Conservation (phyloP, 1,284 basidiomycete genomes). For the Mycosarcoma maydis region DNA sequence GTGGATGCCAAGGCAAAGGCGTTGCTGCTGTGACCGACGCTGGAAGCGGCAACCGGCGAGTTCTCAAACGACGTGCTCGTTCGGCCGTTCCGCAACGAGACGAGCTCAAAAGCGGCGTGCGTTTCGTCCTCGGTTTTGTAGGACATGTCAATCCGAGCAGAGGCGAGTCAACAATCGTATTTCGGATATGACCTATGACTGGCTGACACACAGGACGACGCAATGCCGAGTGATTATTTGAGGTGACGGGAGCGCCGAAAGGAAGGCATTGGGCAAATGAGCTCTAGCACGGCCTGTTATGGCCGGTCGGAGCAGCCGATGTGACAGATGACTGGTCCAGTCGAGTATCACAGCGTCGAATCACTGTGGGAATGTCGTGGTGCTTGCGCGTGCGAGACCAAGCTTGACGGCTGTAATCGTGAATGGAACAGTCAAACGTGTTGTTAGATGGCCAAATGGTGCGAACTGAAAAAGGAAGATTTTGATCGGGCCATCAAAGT, state of each 20-base stretch:
- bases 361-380: too few species aligned
- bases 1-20: conserved; percentile 11
- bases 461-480: too few species aligned
- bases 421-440: too few species aligned
- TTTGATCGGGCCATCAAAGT: too few species aligned
- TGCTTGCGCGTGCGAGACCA: too few species aligned
- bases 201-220: background rate
- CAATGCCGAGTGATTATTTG: conserved; percentile 1
- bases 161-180: background rate
- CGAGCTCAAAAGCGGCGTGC: conserved; percentile 43
- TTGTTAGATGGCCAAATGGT: too few species aligned
- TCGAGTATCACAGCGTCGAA: too few species aligned
- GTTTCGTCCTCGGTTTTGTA: conserved; percentile 47
- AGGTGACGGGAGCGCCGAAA: too few species aligned
- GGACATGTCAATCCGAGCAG: conserved; percentile 11
- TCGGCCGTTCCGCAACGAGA: conserved; percentile 40
- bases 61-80: conserved; percentile 27
- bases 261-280: background rate
- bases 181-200: background rate
- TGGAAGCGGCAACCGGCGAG: conserved; percentile 10
- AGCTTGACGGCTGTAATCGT: too few species aligned
- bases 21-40: background rate
- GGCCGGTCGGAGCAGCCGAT: too few species aligned
- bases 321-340: too few species aligned
- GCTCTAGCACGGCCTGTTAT: too few species aligned